Conservation (phyloP, 2,329 filamentous ascomycete species). For the Calycina herbarum region DNA sequence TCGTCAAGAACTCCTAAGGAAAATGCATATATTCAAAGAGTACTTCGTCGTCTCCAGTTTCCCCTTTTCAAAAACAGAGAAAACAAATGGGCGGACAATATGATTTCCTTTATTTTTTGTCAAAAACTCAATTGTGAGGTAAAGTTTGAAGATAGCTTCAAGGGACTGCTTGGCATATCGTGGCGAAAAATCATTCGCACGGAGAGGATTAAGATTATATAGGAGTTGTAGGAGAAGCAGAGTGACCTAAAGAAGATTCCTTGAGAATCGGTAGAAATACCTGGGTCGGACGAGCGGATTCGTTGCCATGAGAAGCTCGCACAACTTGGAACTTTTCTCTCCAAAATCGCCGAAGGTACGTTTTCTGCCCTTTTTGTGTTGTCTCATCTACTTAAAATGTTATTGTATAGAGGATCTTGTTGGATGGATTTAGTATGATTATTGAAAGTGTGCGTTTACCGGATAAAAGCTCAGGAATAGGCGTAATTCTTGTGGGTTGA, state of each 20-base stretch:
- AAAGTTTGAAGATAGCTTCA: background rate
- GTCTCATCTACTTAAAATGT: background rate
- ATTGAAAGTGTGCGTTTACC: background rate
- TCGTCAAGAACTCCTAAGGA: background rate
- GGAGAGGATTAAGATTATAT: background rate
- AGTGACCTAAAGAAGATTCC: background rate
- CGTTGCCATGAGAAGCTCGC: background rate
- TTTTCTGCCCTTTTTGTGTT: background rate
- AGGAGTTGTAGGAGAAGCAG: background rate
- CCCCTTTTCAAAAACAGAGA: background rate
- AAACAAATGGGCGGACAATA: background rate
- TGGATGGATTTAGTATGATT: background rate
- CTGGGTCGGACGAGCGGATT: background rate
- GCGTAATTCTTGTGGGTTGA: too few species aligned
- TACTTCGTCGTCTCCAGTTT: background rate
- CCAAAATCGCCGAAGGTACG: background rate
- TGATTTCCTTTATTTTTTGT: background rate
- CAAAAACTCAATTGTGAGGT: background rate
- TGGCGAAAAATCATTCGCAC: background rate
- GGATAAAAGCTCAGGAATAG: too few species aligned
- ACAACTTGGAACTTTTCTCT: background rate
- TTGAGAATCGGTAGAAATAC: too few species aligned
- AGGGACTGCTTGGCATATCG: background rate
- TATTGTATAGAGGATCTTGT: background rate
- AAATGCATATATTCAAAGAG: background rate